These are phyloP conservation scores for Salix arbutifolia DNA, from an alignment of 345 rosid genomes.

Conservation along the genomic window DNA sequence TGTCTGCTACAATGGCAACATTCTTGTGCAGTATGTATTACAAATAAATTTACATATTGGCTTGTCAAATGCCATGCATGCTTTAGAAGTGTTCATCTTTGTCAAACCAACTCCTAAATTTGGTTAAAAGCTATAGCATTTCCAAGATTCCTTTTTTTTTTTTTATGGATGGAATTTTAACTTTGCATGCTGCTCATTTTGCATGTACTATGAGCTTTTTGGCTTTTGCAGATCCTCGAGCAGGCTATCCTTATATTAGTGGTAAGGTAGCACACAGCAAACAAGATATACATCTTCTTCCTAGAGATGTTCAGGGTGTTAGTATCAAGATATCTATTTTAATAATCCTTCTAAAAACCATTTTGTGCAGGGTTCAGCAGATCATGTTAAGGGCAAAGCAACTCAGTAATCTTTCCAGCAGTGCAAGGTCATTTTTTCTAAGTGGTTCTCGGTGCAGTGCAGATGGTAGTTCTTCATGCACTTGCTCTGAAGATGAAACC, in stretches of 20 bases:
- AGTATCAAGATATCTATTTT: neutral
- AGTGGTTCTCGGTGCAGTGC: constrained; percentile 59
- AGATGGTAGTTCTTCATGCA: constrained; percentile 63
- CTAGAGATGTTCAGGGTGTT: constrained; percentile 1
- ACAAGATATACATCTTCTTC: neutral
- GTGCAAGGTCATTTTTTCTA: constrained; percentile 62
- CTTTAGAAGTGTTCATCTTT: too few species aligned
- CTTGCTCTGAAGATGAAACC: constrained; percentile 71
- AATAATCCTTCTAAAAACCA: neutral
- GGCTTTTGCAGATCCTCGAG: neutral
- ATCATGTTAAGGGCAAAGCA: constrained; percentile 77
- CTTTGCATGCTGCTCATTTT: neutral
- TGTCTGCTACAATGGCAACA: neutral
- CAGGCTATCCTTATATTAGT: neutral
- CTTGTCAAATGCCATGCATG: too few species aligned
- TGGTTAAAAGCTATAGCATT: neutral
- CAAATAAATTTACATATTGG: too few species aligned
- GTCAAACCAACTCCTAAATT: neutral
- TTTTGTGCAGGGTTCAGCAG: constrained; percentile 23
- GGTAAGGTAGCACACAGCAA: neutral
- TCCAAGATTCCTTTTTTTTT: neutral
- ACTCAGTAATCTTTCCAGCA: constrained; percentile 60
- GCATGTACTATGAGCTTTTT: neutral
- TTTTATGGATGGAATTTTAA: neutral
- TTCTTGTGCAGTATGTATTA: neutral